These are phyloP conservation scores for Xylaria sp. DNA, from an alignment of 2,329 filamentous ascomycete genomes.

Conservation along the genomic window DNA sequence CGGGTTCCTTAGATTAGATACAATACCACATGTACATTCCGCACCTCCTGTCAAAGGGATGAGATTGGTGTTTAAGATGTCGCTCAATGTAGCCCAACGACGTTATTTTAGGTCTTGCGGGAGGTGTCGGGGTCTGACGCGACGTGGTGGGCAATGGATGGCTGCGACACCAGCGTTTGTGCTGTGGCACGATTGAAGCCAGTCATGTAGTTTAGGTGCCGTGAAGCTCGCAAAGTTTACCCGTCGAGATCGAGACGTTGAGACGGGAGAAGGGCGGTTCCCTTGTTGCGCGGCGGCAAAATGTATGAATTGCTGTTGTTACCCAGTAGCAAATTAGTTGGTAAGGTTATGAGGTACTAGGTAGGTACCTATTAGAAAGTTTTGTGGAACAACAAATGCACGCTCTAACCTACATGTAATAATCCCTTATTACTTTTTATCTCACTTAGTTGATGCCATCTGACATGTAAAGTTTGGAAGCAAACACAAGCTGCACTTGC, in stretches of 20 bases:
- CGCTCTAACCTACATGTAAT: no score
- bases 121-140: constrained; percentile 1
- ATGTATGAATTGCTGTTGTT: background rate
- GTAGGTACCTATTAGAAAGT: no score
- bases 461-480: background rate
- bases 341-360: no score
- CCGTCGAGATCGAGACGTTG: background rate
- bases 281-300: constrained; percentile 8
- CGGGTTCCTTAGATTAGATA: constrained; percentile 15
- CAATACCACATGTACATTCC: constrained; percentile 13
- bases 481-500: background rate
- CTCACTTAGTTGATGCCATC: no score
- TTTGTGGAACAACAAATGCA: background rate
- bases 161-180: constrained; percentile 13
- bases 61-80: background rate
- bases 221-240: constrained; percentile 7
- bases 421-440: no score
- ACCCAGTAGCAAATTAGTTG: no score
- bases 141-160: constrained; percentile 23
- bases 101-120: background rate
- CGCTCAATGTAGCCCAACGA: background rate
- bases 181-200: constrained; percentile 10
- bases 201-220: constrained; percentile 3
- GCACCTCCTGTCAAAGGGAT: background rate
- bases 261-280: constrained; percentile 6